Base-by-base conservation (phyloP, 345 rosid species). In the Eucalyptus marginata region DNA sequence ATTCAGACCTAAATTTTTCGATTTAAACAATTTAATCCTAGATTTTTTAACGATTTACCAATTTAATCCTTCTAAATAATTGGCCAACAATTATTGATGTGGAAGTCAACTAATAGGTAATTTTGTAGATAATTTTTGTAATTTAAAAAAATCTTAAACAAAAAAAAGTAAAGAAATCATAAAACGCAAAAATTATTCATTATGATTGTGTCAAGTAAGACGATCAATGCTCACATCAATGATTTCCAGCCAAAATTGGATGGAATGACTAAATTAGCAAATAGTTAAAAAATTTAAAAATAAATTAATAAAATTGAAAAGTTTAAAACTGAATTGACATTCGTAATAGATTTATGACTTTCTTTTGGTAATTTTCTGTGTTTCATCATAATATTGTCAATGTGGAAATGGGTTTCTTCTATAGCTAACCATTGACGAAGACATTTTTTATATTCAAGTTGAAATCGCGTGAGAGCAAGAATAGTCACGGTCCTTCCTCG, bases 121-220 rank as follows among this genome's bases (percentile, higher is more conserved):
- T n/a, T n/a, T n/a, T n/a, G n/a, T n/a, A n/a, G n/a, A n/a, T n/a
- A n/a, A 62, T 29, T 64, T 64, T 62, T 4, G 3, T 64, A 29
- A 29, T 64, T 59, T 12, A 22, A 56, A 56, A 22, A 54, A 54
- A 22, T 20, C 1, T 51, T 54, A 20, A 24, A 58, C 24, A 24
- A 25, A 58, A 5, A 5, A 43, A 43, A 43, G 6, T 43, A 6
- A 62, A 29, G 4, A 13, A 6, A 64, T 27, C 7, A 13, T 29
- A 62, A 64, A 64, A 64, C 3, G 3, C 7, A 64, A 4, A n/a
- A 64, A 64, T 3, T n/a, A 7, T 64, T 16, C 3, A n/a, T n/a
- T n/a, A n/a, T 2, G 0, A 13, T 3, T n/a, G 1, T 29, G 3
- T 2, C 9, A 64, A 3, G 2, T 14, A n/a, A 14, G 10, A 64